Base-by-base conservation (phyloP, 108 stramenopile species). In the Cylindrotheca closterium region DNA sequence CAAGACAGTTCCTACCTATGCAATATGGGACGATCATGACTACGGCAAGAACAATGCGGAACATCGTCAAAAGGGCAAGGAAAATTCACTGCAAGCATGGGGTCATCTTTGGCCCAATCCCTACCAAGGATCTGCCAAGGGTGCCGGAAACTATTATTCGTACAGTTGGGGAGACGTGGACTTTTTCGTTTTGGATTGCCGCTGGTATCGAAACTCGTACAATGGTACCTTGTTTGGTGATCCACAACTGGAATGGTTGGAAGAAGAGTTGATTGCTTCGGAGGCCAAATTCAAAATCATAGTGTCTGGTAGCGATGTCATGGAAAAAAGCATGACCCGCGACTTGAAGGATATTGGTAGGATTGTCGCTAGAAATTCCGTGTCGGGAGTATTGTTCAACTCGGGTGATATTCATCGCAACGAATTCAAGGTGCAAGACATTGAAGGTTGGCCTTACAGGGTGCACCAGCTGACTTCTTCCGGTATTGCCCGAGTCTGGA, bases 391-490 rank as follows among this genome's bases (percentile, higher is more conserved):
- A 22, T 12, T 72, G 4, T 72, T 72, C 27, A 52, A 63, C 37
- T 52, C 71, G 23, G 71, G 71, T 7, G 71, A 72, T 32, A 72
- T 72, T 31, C 71, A 72, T 48, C 55, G 71, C 15, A 72, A 72
- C 45, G 71, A 72, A 32, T 72, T 62, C 56, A 72, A 64, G 25
- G 32, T 49, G 12, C 5, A 12, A 28, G 49, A 57, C 8, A 28
- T 24, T 23, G 50, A 25, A 0, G 23, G 15, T 21, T 72, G 62
- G 30, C 71, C 71, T 12, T 72, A 72, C 32, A 53, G 53, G 18
- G 42, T 72, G 22, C 57, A 27, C 1, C 71, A 72, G 47, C 57
- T 72, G 25, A 58, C 63, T 17, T 63, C 62, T 23, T 62, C 60
- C n/a, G 71, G 63, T 3, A 58, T 72, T 34, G 71, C 63, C 29